phyloP scores from a whole-genome alignment of 2,329 filamentous ascomycete genomes.

The Aspergillus novoparasiticus region DNA sequence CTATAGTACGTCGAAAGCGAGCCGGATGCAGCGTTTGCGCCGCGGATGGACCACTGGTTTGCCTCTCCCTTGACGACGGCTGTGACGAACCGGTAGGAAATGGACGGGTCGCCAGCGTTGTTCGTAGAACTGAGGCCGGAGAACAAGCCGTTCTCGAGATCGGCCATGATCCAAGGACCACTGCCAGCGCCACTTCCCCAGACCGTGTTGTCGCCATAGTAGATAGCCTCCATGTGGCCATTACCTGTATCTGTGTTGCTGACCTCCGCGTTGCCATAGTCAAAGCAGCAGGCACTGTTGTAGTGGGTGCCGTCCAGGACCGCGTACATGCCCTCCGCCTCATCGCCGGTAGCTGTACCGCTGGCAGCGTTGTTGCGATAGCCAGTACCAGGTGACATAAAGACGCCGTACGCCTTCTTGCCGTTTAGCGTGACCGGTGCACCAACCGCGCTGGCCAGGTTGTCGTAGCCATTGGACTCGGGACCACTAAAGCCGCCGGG shows the following conservation, averaged over 20 bases:
- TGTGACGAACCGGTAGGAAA: constrained; percentile 60
- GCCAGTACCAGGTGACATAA: constrained; percentile 62
- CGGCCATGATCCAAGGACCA: constrained; percentile 70
- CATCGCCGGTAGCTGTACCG: constrained; percentile 59
- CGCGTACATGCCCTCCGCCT: constrained; percentile 44
- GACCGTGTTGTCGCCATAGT: constrained; percentile 58
- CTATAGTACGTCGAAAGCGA: constrained; percentile 61
- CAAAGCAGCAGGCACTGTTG: constrained; percentile 48
- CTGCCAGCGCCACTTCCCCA: constrained; percentile 62
- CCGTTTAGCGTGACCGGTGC: constrained; percentile 65
- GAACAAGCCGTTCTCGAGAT: constrained; percentile 69
- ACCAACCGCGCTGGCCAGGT: constrained; percentile 60
- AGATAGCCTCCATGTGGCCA: constrained; percentile 71
- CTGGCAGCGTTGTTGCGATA: constrained; percentile 62
- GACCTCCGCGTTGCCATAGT: constrained; percentile 61
- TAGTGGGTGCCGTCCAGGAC: constrained; percentile 39
- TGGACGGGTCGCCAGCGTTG: constrained; percentile 57
- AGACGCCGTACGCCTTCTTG: constrained; percentile 65
- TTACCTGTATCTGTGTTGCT: constrained; percentile 58
- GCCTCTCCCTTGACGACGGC: constrained; percentile 59
- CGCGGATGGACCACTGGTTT: constrained; percentile 62
- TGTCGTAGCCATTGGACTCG: constrained; percentile 60
- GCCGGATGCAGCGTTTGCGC: constrained; percentile 58
- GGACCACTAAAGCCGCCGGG: constrained; percentile 61
- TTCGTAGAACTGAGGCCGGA: constrained; percentile 52